Evolutionary conservation across 2,329 filamentous ascomycete species (phyloP).

Genomic region (Thermothelomyces thermophilus): DNA sequence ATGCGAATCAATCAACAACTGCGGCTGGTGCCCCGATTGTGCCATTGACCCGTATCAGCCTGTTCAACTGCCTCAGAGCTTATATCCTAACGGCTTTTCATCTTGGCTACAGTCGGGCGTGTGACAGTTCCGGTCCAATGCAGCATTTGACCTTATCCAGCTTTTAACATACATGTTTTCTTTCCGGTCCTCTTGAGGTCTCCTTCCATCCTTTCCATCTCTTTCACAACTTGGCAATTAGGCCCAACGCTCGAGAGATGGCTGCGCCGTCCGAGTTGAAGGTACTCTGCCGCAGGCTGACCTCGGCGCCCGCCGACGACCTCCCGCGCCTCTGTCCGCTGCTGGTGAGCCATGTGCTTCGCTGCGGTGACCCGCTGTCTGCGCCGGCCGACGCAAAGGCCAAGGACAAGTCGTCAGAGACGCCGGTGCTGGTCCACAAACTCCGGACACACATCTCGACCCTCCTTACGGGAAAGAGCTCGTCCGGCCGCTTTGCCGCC

Average conservation of each 20-base stretch:
- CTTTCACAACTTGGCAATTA: no score
- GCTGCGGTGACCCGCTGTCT: slow-evolving; percentile 57
- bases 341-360: slow-evolving; percentile 55
- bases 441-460: slow-evolving; percentile 72
- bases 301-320: slow-evolving; percentile 63
- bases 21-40: background rate
- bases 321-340: slow-evolving; percentile 67
- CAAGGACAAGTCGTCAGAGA: slow-evolving; percentile 57
- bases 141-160: no score
- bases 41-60: background rate
- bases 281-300: slow-evolving; percentile 62
- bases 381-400: slow-evolving; percentile 51
- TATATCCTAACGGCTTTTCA: no score
- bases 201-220: background rate
- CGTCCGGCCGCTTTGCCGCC: slow-evolving; percentile 70
- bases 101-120: no score
- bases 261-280: slow-evolving; percentile 50
- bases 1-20: background rate
- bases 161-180: background rate
- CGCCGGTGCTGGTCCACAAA: slow-evolving; percentile 68
- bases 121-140: no score
- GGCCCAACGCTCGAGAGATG: slow-evolving; percentile 13
- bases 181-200: no score
- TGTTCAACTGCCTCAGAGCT: no score
- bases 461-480: slow-evolving; percentile 67